Base-by-base conservation (phyloP, 164 flowering plant species). In the Tetrastigma voinierianum region DNA sequence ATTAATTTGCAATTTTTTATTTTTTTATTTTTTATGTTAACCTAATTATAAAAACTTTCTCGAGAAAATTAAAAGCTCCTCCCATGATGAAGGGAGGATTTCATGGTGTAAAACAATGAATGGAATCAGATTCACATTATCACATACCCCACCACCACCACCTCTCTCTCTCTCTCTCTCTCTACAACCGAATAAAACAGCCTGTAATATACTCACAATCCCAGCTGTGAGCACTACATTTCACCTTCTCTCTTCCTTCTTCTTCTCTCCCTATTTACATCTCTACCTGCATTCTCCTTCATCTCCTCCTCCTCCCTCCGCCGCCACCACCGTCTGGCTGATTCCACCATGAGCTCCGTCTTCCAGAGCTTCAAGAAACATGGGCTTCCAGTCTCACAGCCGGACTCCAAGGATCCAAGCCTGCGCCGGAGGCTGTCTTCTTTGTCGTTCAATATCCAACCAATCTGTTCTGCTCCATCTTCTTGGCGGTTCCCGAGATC, bases 361-460 rank as follows among this genome's bases (percentile, higher is more conserved):
- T 44, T 70, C 16, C 58, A 64, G 14, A 70, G 20, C 55, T 59
- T 71, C 23, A 60, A 71, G 17, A n/a, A 10, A 21, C 2, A 46
- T 4, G 40, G 65, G 15, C 70, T 65, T 21, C 75, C 75, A 0
- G 59, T 64, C 46, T 78, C 91, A 5, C 80, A 75, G 21, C 3
- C 70, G 8, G 70, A 49, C 14, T 13, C 78, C 43, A 57, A 51
- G 11, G 67, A 61, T 2, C 72, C 69, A 32, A 57, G 67, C 61
- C 71, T 85, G 0, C 83, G 90, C 60, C 59, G 85, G 24, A 66
- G 91, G 12, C 86, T 85, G 20, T 80, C 88, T 1, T 82, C 92
- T 32, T 72, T 88, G 55, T 76, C 88, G 18, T 78, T 82, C 62
- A 75, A 72, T 21, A 51, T 82, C 62, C 79, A 74, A 11, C 86